Base-by-base conservation (phyloP, 2,329 filamentous ascomycete genomes). In the Sporothrix phasma region DNA sequence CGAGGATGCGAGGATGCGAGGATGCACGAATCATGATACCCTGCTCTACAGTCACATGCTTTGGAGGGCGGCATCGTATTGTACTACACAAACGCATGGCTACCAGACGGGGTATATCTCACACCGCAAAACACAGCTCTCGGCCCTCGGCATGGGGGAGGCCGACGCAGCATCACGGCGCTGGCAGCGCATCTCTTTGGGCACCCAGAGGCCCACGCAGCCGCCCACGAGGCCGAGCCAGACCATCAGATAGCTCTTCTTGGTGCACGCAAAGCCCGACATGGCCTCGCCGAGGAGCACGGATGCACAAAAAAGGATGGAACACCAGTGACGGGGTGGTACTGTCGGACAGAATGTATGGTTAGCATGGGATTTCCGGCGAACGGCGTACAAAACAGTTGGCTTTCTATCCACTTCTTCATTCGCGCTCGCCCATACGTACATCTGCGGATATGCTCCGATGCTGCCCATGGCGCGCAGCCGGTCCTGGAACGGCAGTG, bases 261-360 rank as follows among this genome's bases (percentile, higher is more conserved):
- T 78, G 72, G 80, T 74, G 70, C 84, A 86, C 69, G 82, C 77
- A 70, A 91, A 86, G 61, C 78, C 79, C 69, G 80, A 79, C 82
- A 97, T 89, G 61, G 89, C 89, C 68, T 93, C 88, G 64, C 88
- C 89, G 8, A 94, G 89, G 73, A 90, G 76, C 94, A 97, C 26
- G 94, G 93, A 77, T 99, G 94, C 70, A 97, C 82, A 75, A 96
- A 97, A 75, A 93, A 97, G 59, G 86, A 84, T 46, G 92, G 90
- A 65, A 87, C 75, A 62, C 88, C 88, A 65, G 86, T 90, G 65
- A 89, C 76, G 61, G 94, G 93, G 80, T 97, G 92, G 75, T 95
- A 87, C 85, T 93, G 76, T 73, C 70, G 69, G 61, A 53, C 67
- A 3, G 39, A 43, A 15, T 41, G 13, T 26, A 64, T 15, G n/a